Evolutionary conservation across 306 rosid species (phyloP).

Genomic region (Lathyrus tuberosus): DNA sequence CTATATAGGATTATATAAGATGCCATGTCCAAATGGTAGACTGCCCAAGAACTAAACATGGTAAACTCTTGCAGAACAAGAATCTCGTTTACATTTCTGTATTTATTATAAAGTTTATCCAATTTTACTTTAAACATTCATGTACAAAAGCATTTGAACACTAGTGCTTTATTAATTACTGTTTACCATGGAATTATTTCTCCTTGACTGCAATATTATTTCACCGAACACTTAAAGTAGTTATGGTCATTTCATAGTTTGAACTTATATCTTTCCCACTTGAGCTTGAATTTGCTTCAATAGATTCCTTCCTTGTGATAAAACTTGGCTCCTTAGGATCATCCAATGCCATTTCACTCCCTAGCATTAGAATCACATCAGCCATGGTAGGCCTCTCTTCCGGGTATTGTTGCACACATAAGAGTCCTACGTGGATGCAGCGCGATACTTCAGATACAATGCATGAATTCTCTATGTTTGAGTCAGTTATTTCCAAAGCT

Average conservation of each 20-base stretch:
- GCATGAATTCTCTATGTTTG: conserved; percentile 35
- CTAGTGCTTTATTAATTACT: background rate
- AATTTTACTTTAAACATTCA: conserved; percentile 5
- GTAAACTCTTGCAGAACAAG: background rate
- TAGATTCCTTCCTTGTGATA: background rate
- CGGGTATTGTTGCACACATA: conserved; percentile 58
- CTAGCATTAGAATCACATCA: conserved; percentile 50
- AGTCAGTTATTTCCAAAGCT: conserved; percentile 43
- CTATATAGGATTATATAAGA: background rate
- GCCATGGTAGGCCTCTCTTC: conserved; percentile 51
- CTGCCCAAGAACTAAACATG: background rate
- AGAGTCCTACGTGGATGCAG: conserved; percentile 54
- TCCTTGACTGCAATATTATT: background rate
- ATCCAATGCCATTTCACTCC: conserved; percentile 42
- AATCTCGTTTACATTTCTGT: background rate
- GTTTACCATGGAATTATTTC: background rate
- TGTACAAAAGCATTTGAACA: background rate
- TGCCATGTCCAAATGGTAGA: background rate
- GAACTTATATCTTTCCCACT: conserved; percentile 35
- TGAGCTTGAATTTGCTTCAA: conserved; percentile 16
- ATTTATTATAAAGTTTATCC: background rate
- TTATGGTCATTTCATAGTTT: conserved; percentile 34
- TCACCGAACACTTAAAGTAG: conserved; percentile 32
- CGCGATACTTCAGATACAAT: conserved; percentile 41
- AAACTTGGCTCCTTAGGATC: conserved; percentile 61